Base-by-base conservation (phyloP, 805 yeast species). In the Alloascoidea hylecoeti region DNA sequence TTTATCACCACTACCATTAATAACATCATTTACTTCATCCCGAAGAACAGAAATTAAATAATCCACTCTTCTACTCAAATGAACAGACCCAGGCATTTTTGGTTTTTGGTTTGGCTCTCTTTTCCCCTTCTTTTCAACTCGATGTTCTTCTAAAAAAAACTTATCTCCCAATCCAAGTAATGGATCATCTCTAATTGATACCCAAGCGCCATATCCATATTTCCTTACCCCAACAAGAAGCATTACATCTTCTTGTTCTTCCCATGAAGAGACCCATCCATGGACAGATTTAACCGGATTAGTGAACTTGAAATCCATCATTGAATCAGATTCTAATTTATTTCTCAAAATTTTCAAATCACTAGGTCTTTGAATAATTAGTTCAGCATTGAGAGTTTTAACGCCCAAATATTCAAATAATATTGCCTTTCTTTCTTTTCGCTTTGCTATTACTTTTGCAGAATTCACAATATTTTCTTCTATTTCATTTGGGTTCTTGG, bases 171-270 rank as follows among this genome's bases (percentile, higher is more conserved):
- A 64, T 6, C 86, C 88, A 41, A 92, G 66, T 38, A 84, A 69
- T 2, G 98, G 97, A 58, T 92, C 98, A 59, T 92, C 99, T 52
- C 98, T 68, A 35, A 92, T 88, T 51, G 82, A 88, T 2, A 70
- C 55, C 98, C 98, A 92, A 1, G 95, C 78, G 14, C 97, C 97
- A 56, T 85, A 88, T 0, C 99, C 99, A 57, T 88, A 88, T 58
- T 84, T 86, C 51, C 72, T 70, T 16, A 89, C 81, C 45, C 99
- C 99, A 27, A 82, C 72, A 43, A 92, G 56, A 39, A 92, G 65
- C 75, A 76, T 81, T 38, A 86, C 81, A 55, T 92, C 99, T 52
- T 92, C 95, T 19, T 66, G 72, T 12, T 68, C 64, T 2, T 66
- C 64, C 99, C 99, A 92, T 18, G 74, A 75, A 49, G 95, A 83